Conservation (phyloP, 179 eudicot genomes). For the Carnegiea gigantea region DNA sequence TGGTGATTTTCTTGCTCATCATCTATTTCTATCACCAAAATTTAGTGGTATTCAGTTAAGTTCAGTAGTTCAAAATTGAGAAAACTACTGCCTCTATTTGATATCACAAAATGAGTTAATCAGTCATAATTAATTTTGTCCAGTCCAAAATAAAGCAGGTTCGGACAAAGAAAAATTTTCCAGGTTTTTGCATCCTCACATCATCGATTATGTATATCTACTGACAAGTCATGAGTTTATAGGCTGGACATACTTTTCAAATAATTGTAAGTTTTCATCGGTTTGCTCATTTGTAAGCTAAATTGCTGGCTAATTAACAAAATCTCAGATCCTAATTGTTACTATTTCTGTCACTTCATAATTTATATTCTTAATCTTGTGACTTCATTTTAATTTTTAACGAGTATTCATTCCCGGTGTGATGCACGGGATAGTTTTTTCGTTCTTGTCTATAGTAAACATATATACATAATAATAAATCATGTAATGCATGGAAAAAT, state of each 20-base stretch:
- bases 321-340: background rate
- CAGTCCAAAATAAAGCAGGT: background rate
- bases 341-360: background rate
- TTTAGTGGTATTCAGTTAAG: background rate
- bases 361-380: background rate
- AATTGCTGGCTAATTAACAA: background rate
- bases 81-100: background rate
- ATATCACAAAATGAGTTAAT: background rate
- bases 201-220: background rate
- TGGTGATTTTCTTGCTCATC: slow-evolving; percentile 1
- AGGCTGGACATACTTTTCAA: background rate
- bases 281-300: background rate
- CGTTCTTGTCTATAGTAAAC: no score
- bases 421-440: no score
- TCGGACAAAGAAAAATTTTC: background rate
- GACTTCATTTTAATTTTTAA: background rate
- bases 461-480: no score
- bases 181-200: background rate
- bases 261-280: background rate
- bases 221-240: background rate
- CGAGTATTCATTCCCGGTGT: no score
- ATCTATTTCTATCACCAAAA: background rate
- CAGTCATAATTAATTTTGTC: background rate
- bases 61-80: background rate
- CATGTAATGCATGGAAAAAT: no score